These are phyloP conservation scores for Aspergillus sp. DNA, from an alignment of 2,329 filamentous ascomycete species.

Conservation along the genomic window DNA sequence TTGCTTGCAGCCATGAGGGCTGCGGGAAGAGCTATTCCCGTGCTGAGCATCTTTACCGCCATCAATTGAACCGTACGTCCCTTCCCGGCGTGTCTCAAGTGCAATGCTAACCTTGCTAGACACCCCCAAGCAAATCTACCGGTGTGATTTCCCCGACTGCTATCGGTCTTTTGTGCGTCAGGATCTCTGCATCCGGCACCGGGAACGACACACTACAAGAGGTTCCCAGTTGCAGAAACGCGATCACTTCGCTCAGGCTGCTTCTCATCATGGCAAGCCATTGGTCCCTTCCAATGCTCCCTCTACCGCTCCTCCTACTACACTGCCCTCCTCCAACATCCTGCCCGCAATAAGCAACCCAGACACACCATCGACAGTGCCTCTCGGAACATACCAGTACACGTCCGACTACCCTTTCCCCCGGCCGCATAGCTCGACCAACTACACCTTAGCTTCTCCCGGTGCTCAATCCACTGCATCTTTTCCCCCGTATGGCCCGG, in stretches of 20 bases:
- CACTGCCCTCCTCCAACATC: constrained; percentile 2
- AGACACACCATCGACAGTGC: constrained; percentile 21
- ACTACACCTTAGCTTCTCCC: constrained; percentile 22
- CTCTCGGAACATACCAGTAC: constrained; percentile 20
- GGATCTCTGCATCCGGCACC: constrained; percentile 80
- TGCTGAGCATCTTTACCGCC: constrained; percentile 92
- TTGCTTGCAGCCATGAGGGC: constrained; percentile 74
- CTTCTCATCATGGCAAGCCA: constrained; percentile 14
- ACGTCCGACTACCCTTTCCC: constrained; percentile 20
- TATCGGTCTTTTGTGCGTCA: constrained; percentile 85
- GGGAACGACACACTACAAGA: constrained; percentile 67
- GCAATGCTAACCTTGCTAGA: constrained; percentile 45
- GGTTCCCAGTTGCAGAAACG: constrained; percentile 47
- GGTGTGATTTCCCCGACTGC: constrained; percentile 88
- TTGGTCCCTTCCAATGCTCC: constrained; percentile 10
- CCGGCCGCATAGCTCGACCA: constrained; percentile 21
- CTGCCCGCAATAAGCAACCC: constrained; percentile 5
- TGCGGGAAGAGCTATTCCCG: constrained; percentile 96
- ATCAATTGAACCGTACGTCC: constrained; percentile 80
- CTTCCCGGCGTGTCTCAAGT: not conserved
- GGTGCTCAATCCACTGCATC: constrained; percentile 17
- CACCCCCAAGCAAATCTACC: constrained; percentile 89
- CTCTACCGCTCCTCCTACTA: constrained; percentile 4
- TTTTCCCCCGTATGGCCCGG: constrained; percentile 20
- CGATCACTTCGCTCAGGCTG: constrained; percentile 37